Conservation (phyloP, 2,329 filamentous ascomycete species). For the Grosmannia clavigera region DNA sequence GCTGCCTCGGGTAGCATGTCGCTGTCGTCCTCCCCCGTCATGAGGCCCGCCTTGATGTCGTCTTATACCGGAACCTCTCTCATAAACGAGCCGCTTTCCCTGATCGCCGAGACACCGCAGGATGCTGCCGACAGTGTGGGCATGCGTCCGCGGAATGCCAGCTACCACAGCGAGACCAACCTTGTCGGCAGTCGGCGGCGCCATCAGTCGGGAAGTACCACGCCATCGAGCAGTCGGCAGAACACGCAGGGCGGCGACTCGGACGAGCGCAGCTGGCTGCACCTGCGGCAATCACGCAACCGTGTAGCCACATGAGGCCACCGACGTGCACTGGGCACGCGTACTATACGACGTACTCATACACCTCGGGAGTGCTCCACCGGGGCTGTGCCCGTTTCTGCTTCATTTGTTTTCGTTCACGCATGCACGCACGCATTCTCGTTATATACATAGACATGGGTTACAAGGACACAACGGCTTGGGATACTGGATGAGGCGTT, state of each 20-base stretch:
- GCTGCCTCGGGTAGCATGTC: slow-evolving; percentile 31
- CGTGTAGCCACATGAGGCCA: slow-evolving; percentile 14
- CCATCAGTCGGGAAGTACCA: slow-evolving; percentile 9
- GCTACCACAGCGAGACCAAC: slow-evolving; percentile 4
- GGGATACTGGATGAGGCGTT: neutral
- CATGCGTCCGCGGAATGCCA: neutral
- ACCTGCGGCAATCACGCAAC: slow-evolving; percentile 24
- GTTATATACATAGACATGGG: neutral
- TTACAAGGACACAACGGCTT: neutral
- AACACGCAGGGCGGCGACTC: slow-evolving; percentile 15
- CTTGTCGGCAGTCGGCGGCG: slow-evolving; percentile 6
- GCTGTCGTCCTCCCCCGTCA: slow-evolving; percentile 22
- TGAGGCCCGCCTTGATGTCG: neutral
- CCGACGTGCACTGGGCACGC: neutral
- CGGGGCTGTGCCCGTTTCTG: neutral
- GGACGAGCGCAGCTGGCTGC: slow-evolving; percentile 22
- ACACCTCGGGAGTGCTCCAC: neutral
- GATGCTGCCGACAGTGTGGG: slow-evolving; percentile 1
- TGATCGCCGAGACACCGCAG: slow-evolving; percentile 18
- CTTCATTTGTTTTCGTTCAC: neutral
- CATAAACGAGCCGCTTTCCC: slow-evolving; percentile 14
- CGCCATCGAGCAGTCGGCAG: slow-evolving; percentile 11
- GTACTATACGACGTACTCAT: too few species aligned
- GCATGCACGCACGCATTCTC: neutral
- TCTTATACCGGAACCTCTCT: neutral